These are phyloP conservation scores for Pugionium cornutum DNA, from an alignment of 345 rosid species.

Conservation along the genomic window DNA sequence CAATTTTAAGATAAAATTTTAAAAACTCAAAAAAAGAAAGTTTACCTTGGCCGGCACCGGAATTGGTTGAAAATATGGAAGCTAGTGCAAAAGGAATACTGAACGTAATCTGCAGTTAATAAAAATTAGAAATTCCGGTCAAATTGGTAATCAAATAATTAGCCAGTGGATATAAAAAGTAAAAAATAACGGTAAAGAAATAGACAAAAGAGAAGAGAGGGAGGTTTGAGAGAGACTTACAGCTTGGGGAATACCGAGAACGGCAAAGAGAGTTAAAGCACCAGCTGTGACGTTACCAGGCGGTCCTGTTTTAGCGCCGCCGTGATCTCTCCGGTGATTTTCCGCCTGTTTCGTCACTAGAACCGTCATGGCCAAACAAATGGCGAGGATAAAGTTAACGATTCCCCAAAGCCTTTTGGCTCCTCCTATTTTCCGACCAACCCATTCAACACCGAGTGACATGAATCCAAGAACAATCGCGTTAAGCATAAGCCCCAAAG, in stretches of 20 bases:
- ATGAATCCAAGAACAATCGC: conserved; percentile 69
- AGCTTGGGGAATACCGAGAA: conserved; percentile 76
- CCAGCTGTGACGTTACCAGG: conserved; percentile 48
- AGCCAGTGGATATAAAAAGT: not conserved
- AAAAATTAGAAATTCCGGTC: not conserved
- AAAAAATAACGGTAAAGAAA: not conserved
- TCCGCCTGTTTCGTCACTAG: conserved; percentile 63
- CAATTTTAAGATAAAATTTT: conserved; percentile 4
- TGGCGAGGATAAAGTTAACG: conserved; percentile 64
- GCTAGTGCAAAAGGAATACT: conserved; percentile 93
- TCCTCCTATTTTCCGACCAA: conserved; percentile 52
- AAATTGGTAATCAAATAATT: conserved; percentile 6
- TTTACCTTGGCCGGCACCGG: conserved; percentile 89
- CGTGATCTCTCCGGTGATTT: conserved; percentile 41
- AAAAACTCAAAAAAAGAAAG: not conserved
- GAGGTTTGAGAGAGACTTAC: conserved; percentile 42
- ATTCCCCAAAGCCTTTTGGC: conserved; percentile 67
- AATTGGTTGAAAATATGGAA: conserved; percentile 59
- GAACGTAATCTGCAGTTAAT: conserved; percentile 58
- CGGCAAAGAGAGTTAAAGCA: conserved; percentile 65
- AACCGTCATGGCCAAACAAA: conserved; percentile 56
- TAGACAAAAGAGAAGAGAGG: not conserved
- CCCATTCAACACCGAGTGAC: conserved; percentile 55
- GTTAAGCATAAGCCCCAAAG: conserved; percentile 78
- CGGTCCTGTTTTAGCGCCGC: conserved; percentile 44